Conservation (phyloP, 768 basidiomycete species). For the Suillus variegatus region DNA sequence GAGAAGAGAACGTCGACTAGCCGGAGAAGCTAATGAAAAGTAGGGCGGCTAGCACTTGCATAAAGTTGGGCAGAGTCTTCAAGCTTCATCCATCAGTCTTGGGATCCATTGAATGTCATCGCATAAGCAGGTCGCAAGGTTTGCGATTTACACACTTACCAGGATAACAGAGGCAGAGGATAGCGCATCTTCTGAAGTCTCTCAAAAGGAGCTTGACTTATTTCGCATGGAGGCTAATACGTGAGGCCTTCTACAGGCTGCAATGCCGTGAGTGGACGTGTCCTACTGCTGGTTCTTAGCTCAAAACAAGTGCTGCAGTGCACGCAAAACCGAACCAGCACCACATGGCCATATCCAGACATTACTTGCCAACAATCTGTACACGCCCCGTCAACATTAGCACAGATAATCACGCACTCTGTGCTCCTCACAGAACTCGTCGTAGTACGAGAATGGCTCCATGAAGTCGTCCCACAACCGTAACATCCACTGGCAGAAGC, state of each 20-base stretch:
- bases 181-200: conserved; percentile 33
- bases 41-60: conserved; percentile 1
- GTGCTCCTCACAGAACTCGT: conserved; percentile 73
- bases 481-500: conserved; percentile 56
- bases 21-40: conserved; percentile 32
- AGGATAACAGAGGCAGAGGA: conserved; percentile 58
- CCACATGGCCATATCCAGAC: conserved; percentile 49
- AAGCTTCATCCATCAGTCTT: too few relatives aligned
- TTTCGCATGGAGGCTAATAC: conserved; percentile 77
- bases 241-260: conserved; percentile 67
- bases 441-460: conserved; percentile 84
- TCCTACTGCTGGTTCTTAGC: conserved; percentile 3
- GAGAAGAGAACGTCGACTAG: conserved; percentile 58
- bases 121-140: too few relatives aligned
- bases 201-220: conserved; percentile 57
- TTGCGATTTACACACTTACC: background rate
- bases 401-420: conserved; percentile 71
- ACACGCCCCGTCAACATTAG: conserved; percentile 76
- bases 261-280: conserved; percentile 62
- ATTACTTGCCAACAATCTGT: conserved; percentile 71
- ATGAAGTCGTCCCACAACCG: conserved; percentile 67
- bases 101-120: too few relatives aligned
- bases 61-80: too few relatives aligned
- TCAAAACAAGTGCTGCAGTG: conserved; percentile 38
- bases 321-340: conserved; percentile 60